Evolutionary conservation across 441 rosid genomes (phyloP), one percentile per base, ranked within the genome.

Genomic region (Populus trichocarpa): DNA sequence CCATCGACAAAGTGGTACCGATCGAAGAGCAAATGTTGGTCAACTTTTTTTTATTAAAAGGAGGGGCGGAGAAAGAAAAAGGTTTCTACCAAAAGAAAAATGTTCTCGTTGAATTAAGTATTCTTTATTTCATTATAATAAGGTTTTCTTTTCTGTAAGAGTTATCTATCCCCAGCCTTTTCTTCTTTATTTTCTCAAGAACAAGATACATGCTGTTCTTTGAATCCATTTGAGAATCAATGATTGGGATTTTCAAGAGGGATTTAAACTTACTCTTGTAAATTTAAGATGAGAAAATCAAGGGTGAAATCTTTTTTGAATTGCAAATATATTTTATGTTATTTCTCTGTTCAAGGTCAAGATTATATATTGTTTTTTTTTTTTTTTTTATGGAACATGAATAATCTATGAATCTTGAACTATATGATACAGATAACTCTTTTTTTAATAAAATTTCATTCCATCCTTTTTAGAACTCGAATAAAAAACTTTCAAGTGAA

Each of bases 81-180:
- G 18, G 26, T 2, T 12, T 23, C 64, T 61, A 28, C 26, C 8
- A 28, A 7, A 68, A 68, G 5, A 28, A 28, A 16, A 68, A 33
- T 25, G 38, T 75, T 25, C 42, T 76, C 50, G 79, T 22, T 76
- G 75, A 69, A 65, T 72, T 61, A 76, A 83, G 72, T 35, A 5
- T 28, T 50, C 7, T 35, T 13, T 32, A 61, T 59, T 46, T 42
- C 28, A 12, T 50, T 75, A 18, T 26, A 64, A 26, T 42, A 50
- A 8, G 67, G 28, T 75, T 53, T 71, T 70, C 18, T 83, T 72
- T 57, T 68, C 63, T 18, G 38, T 66, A 23, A 59, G 33, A 74
- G 72, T 71, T 59, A 82, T 77, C 67, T 16, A 14, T 64, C 73
- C 64, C 59, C 71, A 73, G 69, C 32, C 67, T 77, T 85, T 42